Percentiles rank a stretch among this genome's conserved stretches.
These are phyloP conservation scores for Hordeum vulgare DNA, from an alignment of 176 grass and related monocot genomes.

Conservation along the genomic window MorexV3_pseudomolecules_assembly NC_058519.1:520586357-520586856, in stretches of 20 bases:
- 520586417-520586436: neutral
- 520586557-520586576: neutral
- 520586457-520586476: too few relatives aligned
- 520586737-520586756: slow-evolving; percentile 78
- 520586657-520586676: slow-evolving; percentile 38
- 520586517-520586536: neutral
- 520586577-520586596: neutral
- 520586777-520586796: neutral
- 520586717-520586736: slow-evolving; percentile 68
- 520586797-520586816: neutral
- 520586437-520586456: neutral
- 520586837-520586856: slow-evolving; percentile 8
- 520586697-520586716: slow-evolving; percentile 81
- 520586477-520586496: neutral
- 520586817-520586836: neutral
- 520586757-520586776: neutral
- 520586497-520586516: neutral
- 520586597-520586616: neutral
- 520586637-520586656: neutral
- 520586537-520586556: neutral
- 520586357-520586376: neutral
- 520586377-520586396: neutral
- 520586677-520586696: slow-evolving; percentile 80
- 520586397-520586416: neutral
- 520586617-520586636: neutral